A percentile compares a stretch with the other conserved stretches of the same genome.
phyloP scores from a whole-genome alignment of 495 filamentous ascomycete species.

The Talaromyces ruber region DNA sequence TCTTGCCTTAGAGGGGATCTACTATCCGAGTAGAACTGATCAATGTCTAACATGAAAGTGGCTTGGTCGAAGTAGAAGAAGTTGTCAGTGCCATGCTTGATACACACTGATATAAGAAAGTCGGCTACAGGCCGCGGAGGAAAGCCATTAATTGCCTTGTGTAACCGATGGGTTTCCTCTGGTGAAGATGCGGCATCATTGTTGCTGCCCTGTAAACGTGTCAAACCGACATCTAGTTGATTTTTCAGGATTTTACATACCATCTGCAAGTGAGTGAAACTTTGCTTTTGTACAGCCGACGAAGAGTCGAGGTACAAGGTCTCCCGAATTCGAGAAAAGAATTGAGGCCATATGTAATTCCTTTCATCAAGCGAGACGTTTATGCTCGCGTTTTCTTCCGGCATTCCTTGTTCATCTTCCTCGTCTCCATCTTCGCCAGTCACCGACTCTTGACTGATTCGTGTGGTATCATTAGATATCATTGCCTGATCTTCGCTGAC shows the following conservation, averaged over 20 bases:
- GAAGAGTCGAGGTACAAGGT: background rate
- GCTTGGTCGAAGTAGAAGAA: slow-evolving; percentile 20
- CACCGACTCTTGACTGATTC: background rate
- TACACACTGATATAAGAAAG: slow-evolving; percentile 15
- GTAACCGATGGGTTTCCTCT: background rate
- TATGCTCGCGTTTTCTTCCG: background rate
- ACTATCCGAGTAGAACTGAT: slow-evolving; percentile 13
- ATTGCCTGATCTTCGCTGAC: background rate
- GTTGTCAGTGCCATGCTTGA: slow-evolving; percentile 14
- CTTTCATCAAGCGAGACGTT: background rate
- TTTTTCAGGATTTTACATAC: background rate
- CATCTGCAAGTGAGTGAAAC: slow-evolving; percentile 1
- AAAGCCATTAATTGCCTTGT: slow-evolving; percentile 10
- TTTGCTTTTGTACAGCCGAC: background rate
- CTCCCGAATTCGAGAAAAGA: background rate
- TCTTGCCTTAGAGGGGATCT: background rate
- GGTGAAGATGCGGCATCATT: background rate
- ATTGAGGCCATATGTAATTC: background rate
- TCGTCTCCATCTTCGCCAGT: background rate
- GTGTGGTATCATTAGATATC: background rate
- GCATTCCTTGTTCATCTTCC: background rate
- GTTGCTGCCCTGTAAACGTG: background rate
- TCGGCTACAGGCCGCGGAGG: slow-evolving; percentile 14
- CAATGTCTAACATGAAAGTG: slow-evolving; percentile 12
- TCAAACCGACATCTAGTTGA: background rate